Conservation (phyloP, 2,329 filamentous ascomycete species). For the Sclerotiophoma versabilis region DNA sequence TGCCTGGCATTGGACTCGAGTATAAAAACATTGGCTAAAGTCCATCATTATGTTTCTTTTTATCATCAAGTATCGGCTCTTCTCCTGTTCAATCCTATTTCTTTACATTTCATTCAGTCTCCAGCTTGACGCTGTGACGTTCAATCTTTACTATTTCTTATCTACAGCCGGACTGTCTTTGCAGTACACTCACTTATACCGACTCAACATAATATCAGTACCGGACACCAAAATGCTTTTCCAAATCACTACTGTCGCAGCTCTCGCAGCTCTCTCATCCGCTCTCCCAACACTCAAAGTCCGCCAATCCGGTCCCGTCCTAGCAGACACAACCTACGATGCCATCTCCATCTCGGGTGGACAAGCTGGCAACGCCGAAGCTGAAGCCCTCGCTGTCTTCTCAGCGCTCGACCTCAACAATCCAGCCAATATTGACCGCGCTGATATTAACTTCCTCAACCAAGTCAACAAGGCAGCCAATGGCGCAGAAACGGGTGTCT, state of each 20-base stretch:
- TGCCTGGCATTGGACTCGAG: neutral
- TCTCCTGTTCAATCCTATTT: conserved; percentile 6
- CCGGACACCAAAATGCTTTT: conserved; percentile 39
- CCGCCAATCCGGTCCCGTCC: conserved; percentile 32
- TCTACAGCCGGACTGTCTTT: conserved; percentile 38
- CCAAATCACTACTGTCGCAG: conserved; percentile 34
- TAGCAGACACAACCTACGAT: conserved; percentile 43
- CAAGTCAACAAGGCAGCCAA: conserved; percentile 62
- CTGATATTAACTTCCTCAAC: conserved; percentile 61
- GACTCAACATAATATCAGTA: neutral
- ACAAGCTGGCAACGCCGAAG: conserved; percentile 60
- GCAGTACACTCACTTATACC: conserved; percentile 2
- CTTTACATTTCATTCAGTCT: conserved; percentile 16
- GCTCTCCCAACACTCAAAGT: conserved; percentile 34
- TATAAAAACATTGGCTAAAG: conserved; percentile 15
- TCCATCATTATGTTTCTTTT: conserved; percentile 19
- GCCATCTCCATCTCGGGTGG: conserved; percentile 61
- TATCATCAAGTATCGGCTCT: conserved; percentile 27
- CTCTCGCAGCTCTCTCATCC: conserved; percentile 35
- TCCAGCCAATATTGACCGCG: conserved; percentile 55
- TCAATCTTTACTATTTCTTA: conserved; percentile 14
- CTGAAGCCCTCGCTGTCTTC: conserved; percentile 63
- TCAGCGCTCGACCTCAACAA: conserved; percentile 58
- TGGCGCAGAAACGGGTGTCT: conserved; percentile 60
- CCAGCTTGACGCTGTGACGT: conserved; percentile 41